Base-by-base conservation (phyloP, 169 alveolate genomes). In the Cryptosporidium baileyi region DNA sequence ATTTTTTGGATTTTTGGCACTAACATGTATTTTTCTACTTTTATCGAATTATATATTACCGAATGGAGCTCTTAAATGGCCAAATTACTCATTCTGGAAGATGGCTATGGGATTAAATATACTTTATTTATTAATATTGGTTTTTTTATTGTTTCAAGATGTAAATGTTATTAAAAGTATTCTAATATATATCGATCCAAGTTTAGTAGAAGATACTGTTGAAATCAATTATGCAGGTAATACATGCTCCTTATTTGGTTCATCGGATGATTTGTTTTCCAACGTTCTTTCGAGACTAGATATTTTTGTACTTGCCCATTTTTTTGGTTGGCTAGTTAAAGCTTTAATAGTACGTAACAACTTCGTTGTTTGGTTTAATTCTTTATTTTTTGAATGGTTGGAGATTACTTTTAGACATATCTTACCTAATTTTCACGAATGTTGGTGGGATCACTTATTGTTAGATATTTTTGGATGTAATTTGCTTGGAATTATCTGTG, bases 381-480 rank as follows among this genome's bases (percentile, higher is more conserved):
- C 94, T 13, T 67, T 94, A 26, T 80, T 90, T 2, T 95, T 93
- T 89, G 98, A 95, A 74, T 88, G 93, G 49, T 60, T 93, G 52
- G 98, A 95, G 90, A 91, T 95, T 19, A 91, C 97, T 17, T 92
- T 95, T 81, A 82, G 95, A 79, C 96, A 94, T 67, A 91, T 94
- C 90, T 89, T 95, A 34, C 96, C 97, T 40, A 94, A 94, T 61
- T 95, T 95, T 91, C 90, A 91, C 88, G 98, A 95, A 89, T 95
- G 98, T 61, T 95, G 98, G 98, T 95, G 98, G 98, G 98, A 95
- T 80, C 95, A 93, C 89, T 80, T 94, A 22, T 17, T 94, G 7
- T 67, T 94, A 5, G 96, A 94, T 49, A 67, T 93, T 11, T 82
- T 93, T 60, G 96, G 96, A 32, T 93, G 96, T 89, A 93, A 93